These are phyloP conservation scores for Mycena rebaudengoi DNA, from an alignment of 768 basidiomycete genomes.

Conservation along the genomic window DNA sequence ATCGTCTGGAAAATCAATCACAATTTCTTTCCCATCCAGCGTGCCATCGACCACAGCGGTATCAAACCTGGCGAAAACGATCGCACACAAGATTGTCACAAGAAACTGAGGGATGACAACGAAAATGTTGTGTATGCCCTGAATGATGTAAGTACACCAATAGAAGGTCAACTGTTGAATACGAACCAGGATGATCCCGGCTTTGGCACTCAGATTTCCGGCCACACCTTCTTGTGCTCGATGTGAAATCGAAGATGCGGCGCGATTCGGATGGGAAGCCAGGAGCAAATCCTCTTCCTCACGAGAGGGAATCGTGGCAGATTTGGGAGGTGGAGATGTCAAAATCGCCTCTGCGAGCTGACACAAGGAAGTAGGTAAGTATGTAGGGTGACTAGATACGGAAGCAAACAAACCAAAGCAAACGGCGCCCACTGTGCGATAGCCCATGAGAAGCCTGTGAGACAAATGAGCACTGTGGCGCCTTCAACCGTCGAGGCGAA, in stretches of 20 bases:
- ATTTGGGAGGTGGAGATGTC: conserved; percentile 60
- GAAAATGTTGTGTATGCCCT: conserved; percentile 97
- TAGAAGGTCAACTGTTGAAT: neutral
- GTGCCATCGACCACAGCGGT: conserved; percentile 39
- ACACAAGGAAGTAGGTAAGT: too few relatives aligned
- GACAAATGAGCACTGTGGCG: conserved; percentile 77
- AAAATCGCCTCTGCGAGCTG: conserved; percentile 89
- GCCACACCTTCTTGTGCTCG: conserved; percentile 21
- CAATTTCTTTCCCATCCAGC: neutral
- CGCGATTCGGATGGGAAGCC: neutral
- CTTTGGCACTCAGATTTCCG: conserved; percentile 73
- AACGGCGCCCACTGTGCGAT: conserved; percentile 94
- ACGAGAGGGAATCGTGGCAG: neutral
- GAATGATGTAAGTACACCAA: neutral
- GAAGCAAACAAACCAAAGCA: conserved; percentile 66
- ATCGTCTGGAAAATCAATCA: conserved; percentile 18
- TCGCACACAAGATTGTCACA: conserved; percentile 83
- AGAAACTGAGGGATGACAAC: conserved; percentile 95
- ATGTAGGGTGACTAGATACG: neutral
- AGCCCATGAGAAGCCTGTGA: conserved; percentile 91
- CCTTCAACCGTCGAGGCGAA: conserved; percentile 73
- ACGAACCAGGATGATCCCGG: conserved; percentile 86
- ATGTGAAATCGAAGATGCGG: too few relatives aligned
- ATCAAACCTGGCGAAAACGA: conserved; percentile 89
- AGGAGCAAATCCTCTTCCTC: neutral